A percentile compares a stretch with the other conserved stretches of the same genome.
Conservation (phyloP, 495 filamentous ascomycete genomes). For the Articulospora tetracladia region DNA sequence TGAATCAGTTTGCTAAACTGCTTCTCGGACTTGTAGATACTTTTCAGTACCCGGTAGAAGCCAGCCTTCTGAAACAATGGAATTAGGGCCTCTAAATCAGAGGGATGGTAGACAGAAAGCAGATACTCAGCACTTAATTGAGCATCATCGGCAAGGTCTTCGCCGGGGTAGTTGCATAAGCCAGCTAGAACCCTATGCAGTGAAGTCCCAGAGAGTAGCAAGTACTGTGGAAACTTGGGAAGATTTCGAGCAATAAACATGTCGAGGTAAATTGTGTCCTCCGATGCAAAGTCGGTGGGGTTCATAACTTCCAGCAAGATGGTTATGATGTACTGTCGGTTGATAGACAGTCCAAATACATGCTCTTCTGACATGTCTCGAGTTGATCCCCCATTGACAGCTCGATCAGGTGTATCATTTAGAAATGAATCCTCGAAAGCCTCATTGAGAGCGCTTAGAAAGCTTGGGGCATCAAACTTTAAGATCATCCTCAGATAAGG, state of each 20-base stretch:
- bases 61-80: conserved; percentile 73
- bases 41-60: conserved; percentile 93
- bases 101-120: conserved; percentile 86
- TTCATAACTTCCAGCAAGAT: conserved; percentile 89
- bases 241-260: conserved; percentile 98
- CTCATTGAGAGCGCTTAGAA: conserved; percentile 93
- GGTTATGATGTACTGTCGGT: conserved; percentile 85
- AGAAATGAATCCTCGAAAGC: conserved; percentile 95
- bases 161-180: conserved; percentile 77
- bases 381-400: conserved; percentile 45
- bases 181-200: conserved; percentile 77
- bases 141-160: conserved; percentile 85
- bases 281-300: conserved; percentile 60
- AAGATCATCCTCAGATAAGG: conserved; percentile 81
- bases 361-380: conserved; percentile 55
- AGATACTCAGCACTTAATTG: conserved; percentile 95
- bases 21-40: conserved; percentile 76
- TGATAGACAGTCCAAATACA: conserved; percentile 68
- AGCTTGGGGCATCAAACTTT: conserved; percentile 83
- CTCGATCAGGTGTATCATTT: conserved; percentile 65
- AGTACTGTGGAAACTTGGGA: conserved; percentile 94
- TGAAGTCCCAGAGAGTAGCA: conserved; percentile 81
- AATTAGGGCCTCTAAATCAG: conserved; percentile 71
- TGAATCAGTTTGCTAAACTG: conserved; percentile 75
- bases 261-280: conserved; percentile 89